phyloP scores from a whole-genome alignment of 1,284 basidiomycete species.

The Volvariella surrecta region DNA sequence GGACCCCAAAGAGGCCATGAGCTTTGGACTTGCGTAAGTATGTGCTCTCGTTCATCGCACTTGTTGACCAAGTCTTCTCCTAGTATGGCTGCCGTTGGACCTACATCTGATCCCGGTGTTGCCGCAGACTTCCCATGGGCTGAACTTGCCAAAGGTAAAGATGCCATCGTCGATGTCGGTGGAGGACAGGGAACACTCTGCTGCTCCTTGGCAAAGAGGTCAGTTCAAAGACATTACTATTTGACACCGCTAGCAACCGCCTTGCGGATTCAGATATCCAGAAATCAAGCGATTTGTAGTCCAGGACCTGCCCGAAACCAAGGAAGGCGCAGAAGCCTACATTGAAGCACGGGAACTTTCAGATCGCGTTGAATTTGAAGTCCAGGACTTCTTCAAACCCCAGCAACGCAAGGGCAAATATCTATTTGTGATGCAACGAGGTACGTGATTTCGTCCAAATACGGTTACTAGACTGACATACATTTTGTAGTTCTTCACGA shows the following conservation, averaged over 20 bases:
- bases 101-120: slow-evolving; percentile 27
- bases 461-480: neutral
- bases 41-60: neutral
- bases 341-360: slow-evolving; percentile 22
- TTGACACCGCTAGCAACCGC: no score
- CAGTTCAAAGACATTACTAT: slow-evolving; percentile 4
- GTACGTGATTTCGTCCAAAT: slow-evolving; percentile 9
- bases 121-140: slow-evolving; percentile 28
- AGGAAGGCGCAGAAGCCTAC: slow-evolving; percentile 24
- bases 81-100: slow-evolving; percentile 24
- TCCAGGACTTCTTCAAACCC: slow-evolving; percentile 26
- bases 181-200: slow-evolving; percentile 28
- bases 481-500: slow-evolving; percentile 22
- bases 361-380: slow-evolving; percentile 23
- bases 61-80: slow-evolving; percentile 1
- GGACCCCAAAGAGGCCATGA: slow-evolving; percentile 24
- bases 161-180: slow-evolving; percentile 27
- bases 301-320: slow-evolving; percentile 26
- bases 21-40: slow-evolving; percentile 24
- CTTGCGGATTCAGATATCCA: slow-evolving; percentile 23
- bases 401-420: slow-evolving; percentile 27
- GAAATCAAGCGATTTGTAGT: slow-evolving; percentile 26
- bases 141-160: slow-evolving; percentile 21
- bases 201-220: slow-evolving; percentile 25
- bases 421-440: slow-evolving; percentile 26